phyloP scores from a whole-genome alignment of 23 red algal species.

The Gracilaria vermiculophylla region DNA sequence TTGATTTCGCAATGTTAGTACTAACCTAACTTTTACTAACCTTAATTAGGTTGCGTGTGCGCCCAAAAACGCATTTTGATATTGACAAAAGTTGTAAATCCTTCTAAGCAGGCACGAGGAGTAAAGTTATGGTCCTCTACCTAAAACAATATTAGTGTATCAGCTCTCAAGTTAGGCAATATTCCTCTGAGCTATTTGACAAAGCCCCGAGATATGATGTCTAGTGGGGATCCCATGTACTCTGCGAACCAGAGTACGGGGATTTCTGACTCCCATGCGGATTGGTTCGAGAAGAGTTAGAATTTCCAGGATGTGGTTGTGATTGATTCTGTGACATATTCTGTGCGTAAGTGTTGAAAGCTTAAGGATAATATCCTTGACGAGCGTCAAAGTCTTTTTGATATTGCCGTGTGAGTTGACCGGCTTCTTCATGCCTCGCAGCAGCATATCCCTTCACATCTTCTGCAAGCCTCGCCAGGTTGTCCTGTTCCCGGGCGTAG shows the following conservation, averaged over 20 bases:
- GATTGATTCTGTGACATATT: neutral
- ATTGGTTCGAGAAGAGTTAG: slow-evolving; percentile 7
- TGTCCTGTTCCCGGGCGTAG: slow-evolving; percentile 47
- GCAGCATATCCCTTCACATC: slow-evolving; percentile 31
- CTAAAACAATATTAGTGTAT: neutral
- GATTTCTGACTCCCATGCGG: neutral
- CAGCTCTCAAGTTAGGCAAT: neutral
- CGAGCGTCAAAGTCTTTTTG: neutral
- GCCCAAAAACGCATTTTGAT: slow-evolving; percentile 30
- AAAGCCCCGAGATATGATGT: too few relatives aligned
- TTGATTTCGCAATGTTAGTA: slow-evolving; percentile 12
- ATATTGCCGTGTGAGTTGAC: neutral
- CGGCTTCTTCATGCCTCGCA: slow-evolving; percentile 17
- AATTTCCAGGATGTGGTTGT: neutral
- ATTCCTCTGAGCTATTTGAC: too few relatives aligned
- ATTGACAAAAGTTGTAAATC: slow-evolving; percentile 9
- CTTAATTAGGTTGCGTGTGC: slow-evolving; percentile 11
- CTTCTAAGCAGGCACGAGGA: slow-evolving; percentile 26
- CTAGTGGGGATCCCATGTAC: neutral
- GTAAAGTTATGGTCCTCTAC: slow-evolving; percentile 11
- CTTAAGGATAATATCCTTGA: slow-evolving; percentile 10
- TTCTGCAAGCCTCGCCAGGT: slow-evolving; percentile 2
- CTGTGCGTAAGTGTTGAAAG: neutral
- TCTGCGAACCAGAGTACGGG: neutral
- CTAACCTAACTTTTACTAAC: slow-evolving; percentile 28